Base-by-base conservation (phyloP, 805 yeast species). In the Sungouiella thailandica region DNA sequence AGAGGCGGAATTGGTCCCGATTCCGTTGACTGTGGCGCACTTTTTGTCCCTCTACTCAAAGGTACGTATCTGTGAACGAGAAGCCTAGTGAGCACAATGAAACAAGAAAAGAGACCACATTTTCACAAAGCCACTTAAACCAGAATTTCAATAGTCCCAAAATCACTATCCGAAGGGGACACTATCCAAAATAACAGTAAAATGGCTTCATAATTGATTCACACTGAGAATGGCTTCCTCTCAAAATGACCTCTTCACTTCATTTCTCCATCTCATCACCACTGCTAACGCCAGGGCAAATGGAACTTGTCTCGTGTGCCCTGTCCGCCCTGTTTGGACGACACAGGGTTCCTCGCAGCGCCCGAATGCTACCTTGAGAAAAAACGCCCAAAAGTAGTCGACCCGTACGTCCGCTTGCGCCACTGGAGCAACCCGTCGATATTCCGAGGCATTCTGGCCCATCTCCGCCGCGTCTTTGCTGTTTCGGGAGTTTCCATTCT, bases 401-500 rank as follows among this genome's bases (percentile, higher is more conserved):
- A 62, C 14, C 35, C 50, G 17, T 70, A 67, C 33, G 38, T 52
- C 17, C 52, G 59, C 16, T 48, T 58, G 18, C 64, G 62, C 2
- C 77, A 75, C 36, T 80, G 86, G 86, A 58, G 60, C 25, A 63
- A 65, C 25, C 46, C 49, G 10, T 37, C 57, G 19, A 40, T 60
- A 7, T 65, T 78, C 50, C 66, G 60, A 45, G 55, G 53, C 35
- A 37, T 67, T 7, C 42, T 71, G 8, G 40, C 61, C 8, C 55
- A 56, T 32, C 52, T 74, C n/a, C 46, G 70, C 38, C 64, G 60
- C 25, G 32, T 53, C 27, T 71, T 74, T 36, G 60, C 63, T 3
- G 68, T 72, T 4, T 52, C 62, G 11, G 83, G 84, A 2, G 74
- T 75, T 2, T 59, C 80, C 1, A 70, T 83, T 13, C 78, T 87